Evolutionary conservation across 1,139 yeast genomes (phyloP).

Genomic region (Nadsonia starkeyi-henricii): DNA sequence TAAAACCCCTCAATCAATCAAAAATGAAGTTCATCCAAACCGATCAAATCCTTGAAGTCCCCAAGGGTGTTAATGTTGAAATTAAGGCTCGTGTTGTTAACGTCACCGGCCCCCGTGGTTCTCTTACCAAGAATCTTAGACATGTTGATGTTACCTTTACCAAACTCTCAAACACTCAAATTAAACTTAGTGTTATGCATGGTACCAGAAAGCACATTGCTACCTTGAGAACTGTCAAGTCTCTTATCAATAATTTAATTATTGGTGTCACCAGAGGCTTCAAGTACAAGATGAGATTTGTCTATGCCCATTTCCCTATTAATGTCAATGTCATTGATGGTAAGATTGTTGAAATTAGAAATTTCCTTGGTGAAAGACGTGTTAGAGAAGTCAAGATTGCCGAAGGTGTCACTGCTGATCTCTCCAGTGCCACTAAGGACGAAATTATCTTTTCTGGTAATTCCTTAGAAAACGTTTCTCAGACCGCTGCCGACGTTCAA

Average conservation of each 20-base stretch:
- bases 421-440: constrained; percentile 80
- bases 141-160: constrained; percentile 91
- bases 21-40: constrained; percentile 89
- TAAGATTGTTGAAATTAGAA: constrained; percentile 86
- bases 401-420: constrained; percentile 86
- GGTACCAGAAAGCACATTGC: constrained; percentile 99
- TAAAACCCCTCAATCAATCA: not conserved
- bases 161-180: constrained; percentile 55
- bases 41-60: constrained; percentile 81
- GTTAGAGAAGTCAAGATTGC: constrained; percentile 74
- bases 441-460: constrained; percentile 87
- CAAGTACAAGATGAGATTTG: constrained; percentile 99
- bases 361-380: constrained; percentile 97
- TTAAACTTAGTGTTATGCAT: constrained; percentile 89
- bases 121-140: constrained; percentile 76
- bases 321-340: constrained; percentile 82
- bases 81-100: constrained; percentile 86
- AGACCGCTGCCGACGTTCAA: constrained; percentile 96
- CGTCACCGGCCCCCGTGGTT: constrained; percentile 98
- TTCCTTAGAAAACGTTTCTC: constrained; percentile 97
- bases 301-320: constrained; percentile 99
- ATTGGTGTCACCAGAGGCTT: constrained; percentile 98
- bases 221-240: constrained; percentile 96
- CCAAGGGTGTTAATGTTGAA: constrained; percentile 84
- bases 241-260: constrained; percentile 84